These are phyloP conservation scores for Hordeum marinum DNA, from an alignment of 176 grass and related monocot genomes.

Conservation along the genomic window DNA sequence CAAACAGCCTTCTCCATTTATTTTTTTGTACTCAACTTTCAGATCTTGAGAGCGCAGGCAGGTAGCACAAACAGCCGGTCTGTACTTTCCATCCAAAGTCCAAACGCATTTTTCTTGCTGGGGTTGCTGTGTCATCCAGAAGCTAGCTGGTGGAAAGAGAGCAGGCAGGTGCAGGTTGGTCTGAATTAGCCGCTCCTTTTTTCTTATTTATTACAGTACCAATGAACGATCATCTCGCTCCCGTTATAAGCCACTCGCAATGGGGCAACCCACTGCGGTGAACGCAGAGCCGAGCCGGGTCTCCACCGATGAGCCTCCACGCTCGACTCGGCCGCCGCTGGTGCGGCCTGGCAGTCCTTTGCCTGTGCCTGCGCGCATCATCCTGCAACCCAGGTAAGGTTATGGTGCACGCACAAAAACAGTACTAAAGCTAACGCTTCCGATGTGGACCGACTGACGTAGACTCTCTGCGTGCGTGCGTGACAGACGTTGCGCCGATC, in stretches of 20 bases:
- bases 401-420: background rate
- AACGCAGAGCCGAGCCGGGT: background rate
- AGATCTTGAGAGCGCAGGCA: background rate
- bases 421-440: background rate
- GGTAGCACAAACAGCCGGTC: background rate
- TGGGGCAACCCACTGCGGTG: background rate
- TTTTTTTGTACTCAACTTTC: background rate
- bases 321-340: slow-evolving; percentile 1
- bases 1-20: too few species aligned
- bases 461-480: background rate
- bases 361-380: slow-evolving; percentile 19
- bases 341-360: slow-evolving; percentile 19
- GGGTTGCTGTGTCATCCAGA: background rate
- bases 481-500: background rate
- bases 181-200: slow-evolving; percentile 6
- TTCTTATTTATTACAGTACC: background rate
- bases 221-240: background rate
- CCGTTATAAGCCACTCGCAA: background rate
- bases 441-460: background rate
- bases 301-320: slow-evolving; percentile 21
- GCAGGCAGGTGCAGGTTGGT: slow-evolving; percentile 27
- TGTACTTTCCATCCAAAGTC: background rate
- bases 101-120: background rate
- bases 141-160: background rate
- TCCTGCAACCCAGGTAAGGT: slow-evolving; percentile 27